A percentile compares a stretch with the other conserved stretches of the same genome.
phyloP scores from a whole-genome alignment of 768 basidiomycete genomes.

The Boletus fagicola region DNA sequence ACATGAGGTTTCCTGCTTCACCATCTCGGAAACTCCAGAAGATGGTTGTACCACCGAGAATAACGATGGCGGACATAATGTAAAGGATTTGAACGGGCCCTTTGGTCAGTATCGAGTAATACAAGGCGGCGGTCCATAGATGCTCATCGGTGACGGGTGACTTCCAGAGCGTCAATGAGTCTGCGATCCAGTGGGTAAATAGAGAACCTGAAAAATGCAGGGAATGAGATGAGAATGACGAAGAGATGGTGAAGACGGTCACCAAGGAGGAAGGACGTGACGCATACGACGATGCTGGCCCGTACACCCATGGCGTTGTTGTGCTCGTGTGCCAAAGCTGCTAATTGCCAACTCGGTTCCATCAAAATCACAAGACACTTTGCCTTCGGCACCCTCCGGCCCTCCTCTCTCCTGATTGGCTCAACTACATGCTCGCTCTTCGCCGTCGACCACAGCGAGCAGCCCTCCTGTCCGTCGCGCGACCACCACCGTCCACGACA shows the following conservation, averaged over 20 bases:
- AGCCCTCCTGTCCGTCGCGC: neutral
- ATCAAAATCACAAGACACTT: slow-evolving; percentile 14
- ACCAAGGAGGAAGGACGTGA: slow-evolving; percentile 82
- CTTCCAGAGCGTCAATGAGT: slow-evolving; percentile 88
- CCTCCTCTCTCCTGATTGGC: slow-evolving; percentile 4
- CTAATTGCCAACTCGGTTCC: neutral
- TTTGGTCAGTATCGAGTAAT: slow-evolving; percentile 76
- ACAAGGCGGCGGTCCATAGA: slow-evolving; percentile 78
- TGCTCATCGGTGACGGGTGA: slow-evolving; percentile 82
- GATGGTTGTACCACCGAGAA: slow-evolving; percentile 63
- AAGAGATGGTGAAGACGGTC: slow-evolving; percentile 9
- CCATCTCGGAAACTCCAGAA: slow-evolving; percentile 78
- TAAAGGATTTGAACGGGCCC: slow-evolving; percentile 57
- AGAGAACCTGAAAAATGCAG: slow-evolving; percentile 53
- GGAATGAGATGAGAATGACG: neutral
- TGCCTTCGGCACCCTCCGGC: slow-evolving; percentile 16
- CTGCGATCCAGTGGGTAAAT: slow-evolving; percentile 92
- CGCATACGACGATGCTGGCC: slow-evolving; percentile 69
- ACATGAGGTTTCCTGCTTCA: slow-evolving; percentile 83
- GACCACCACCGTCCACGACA: neutral
- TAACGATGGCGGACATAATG: slow-evolving; percentile 52
- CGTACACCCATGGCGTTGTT: slow-evolving; percentile 60
- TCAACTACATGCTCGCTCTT: slow-evolving; percentile 22
- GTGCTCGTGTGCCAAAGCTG: slow-evolving; percentile 10
- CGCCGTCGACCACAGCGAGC: slow-evolving; percentile 12